phyloP scores from a whole-genome alignment of 257 asterid species.

The Fraxinus americana region DNA sequence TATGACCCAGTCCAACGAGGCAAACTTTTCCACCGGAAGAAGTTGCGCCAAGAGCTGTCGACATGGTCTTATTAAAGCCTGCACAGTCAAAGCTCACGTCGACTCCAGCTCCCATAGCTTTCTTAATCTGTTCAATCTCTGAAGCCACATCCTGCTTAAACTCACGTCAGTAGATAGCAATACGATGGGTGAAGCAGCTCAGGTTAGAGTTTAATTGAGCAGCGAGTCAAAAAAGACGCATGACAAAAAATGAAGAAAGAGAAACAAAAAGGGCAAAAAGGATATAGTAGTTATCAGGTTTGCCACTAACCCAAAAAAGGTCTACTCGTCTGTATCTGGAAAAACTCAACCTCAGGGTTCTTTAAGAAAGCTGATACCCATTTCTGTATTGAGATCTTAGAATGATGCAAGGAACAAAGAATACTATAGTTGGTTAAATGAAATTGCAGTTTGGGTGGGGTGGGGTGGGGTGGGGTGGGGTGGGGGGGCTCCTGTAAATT shows the following conservation, averaged over 20 bases:
- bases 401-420: background rate
- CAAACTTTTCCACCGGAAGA: conserved; percentile 88
- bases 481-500: background rate
- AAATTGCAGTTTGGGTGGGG: background rate
- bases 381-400: background rate
- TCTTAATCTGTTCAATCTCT: conserved; percentile 63
- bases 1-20: conserved; percentile 88
- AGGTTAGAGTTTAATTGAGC: background rate
- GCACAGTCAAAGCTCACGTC: conserved; percentile 82
- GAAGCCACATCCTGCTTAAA: conserved; percentile 59
- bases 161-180: background rate
- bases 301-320: too few species aligned
- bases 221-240: background rate
- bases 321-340: background rate
- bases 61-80: conserved; percentile 82
- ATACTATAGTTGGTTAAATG: background rate
- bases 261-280: too few species aligned
- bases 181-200: background rate
- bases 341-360: background rate
- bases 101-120: conserved; percentile 61
- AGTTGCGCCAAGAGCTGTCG: conserved; percentile 84
- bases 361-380: background rate
- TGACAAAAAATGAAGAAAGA: background rate
- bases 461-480: background rate
- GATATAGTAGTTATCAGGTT: too few species aligned